Conservation (phyloP, 176 grass and related monocot species). For the Triticum aestivum region DNA sequence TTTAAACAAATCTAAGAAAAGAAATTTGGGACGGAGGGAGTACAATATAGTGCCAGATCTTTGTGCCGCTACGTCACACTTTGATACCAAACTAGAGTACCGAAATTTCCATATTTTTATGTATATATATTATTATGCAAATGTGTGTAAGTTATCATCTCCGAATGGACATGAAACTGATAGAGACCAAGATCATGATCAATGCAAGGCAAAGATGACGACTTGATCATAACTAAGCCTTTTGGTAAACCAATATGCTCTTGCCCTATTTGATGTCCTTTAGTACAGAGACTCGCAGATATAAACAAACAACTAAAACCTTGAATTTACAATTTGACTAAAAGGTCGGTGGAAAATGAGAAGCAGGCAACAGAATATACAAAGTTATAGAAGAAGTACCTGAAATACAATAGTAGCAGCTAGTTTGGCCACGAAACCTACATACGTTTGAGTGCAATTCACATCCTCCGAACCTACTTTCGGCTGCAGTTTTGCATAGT, state of each 20-base stretch:
- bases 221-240: not conserved
- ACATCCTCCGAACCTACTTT: conserved; percentile 54
- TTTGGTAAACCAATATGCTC: not conserved
- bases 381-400: conserved; percentile 45
- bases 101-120: not conserved
- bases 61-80: no score
- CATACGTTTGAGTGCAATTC: conserved; percentile 61
- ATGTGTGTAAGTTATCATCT: not conserved
- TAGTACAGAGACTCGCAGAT: not conserved
- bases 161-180: not conserved
- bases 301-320: not conserved
- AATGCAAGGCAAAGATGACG: not conserved
- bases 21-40: no score
- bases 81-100: not conserved
- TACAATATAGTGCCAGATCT: not conserved
- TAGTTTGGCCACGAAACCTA: conserved; percentile 57
- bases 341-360: not conserved
- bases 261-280: not conserved
- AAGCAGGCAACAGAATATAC: not conserved
- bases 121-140: not conserved
- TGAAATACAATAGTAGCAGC: conserved; percentile 60
- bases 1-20: no score
- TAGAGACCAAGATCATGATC: not conserved
- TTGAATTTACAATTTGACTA: not conserved
- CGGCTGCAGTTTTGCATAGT: conserved; percentile 44